A percentile compares a stretch with the other conserved stretches of the same genome.
Evolutionary conservation across 2,329 filamentous ascomycete genomes (phyloP).

Genomic region (Lasiodiplodia theobromae): DNA sequence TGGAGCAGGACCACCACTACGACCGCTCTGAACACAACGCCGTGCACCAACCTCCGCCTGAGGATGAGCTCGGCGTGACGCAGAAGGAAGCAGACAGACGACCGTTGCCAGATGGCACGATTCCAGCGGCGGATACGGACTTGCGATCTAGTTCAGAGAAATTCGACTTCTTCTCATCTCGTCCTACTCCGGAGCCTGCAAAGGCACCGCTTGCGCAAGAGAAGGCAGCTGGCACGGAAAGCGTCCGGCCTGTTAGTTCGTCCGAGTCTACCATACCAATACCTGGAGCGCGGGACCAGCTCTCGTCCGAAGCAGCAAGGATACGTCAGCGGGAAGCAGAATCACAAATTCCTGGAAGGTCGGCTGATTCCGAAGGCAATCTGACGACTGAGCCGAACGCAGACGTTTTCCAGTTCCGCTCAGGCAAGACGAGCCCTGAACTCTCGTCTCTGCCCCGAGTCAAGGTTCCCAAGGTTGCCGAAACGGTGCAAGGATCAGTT

Average conservation of each 20-base stretch:
- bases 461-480: slow-evolving; percentile 62
- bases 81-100: slow-evolving; percentile 55
- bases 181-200: slow-evolving; percentile 43
- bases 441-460: slow-evolving; percentile 61
- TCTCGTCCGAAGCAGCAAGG: slow-evolving; percentile 53
- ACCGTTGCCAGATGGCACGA: slow-evolving; percentile 60
- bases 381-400: slow-evolving; percentile 53
- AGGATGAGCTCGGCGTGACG: slow-evolving; percentile 52
- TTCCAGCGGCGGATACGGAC: slow-evolving; percentile 49
- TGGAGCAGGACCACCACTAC: slow-evolving; percentile 62
- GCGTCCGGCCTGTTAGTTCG: slow-evolving; percentile 48
- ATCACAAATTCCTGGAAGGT: slow-evolving; percentile 59
- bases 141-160: slow-evolving; percentile 39
- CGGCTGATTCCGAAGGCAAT: slow-evolving; percentile 50
- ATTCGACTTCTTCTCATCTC: slow-evolving; percentile 44
- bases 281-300: slow-evolving; percentile 33
- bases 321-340: slow-evolving; percentile 58
- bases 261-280: slow-evolving; percentile 52
- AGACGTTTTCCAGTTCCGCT: slow-evolving; percentile 64
- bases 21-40: slow-evolving; percentile 52
- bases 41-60: slow-evolving; percentile 44
- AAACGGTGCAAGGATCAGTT: slow-evolving; percentile 53
- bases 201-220: slow-evolving; percentile 46
- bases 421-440: slow-evolving; percentile 54
- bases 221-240: slow-evolving; percentile 32